Evolutionary conservation across 768 basidiomycete genomes (phyloP).

Genomic region (Boletus barrowsii): DNA sequence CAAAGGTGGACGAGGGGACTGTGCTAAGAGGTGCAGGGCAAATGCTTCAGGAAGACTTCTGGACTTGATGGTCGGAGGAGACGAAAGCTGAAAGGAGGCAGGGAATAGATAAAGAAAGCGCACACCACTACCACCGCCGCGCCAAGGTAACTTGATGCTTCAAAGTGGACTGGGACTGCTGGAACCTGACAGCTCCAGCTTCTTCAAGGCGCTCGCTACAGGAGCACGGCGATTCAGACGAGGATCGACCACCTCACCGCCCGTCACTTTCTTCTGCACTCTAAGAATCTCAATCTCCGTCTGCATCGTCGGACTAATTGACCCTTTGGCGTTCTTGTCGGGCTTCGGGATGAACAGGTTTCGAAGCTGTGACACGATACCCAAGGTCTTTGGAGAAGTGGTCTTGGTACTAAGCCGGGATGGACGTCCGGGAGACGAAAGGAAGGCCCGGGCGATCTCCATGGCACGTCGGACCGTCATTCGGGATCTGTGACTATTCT

Average conservation of each 20-base stretch:
- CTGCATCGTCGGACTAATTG: not conserved
- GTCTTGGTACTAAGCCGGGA: not conserved
- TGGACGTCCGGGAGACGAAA: not conserved
- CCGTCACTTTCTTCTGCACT: conserved; percentile 1
- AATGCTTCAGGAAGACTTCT: too few relatives aligned
- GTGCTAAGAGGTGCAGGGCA: too few relatives aligned
- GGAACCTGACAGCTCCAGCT: too few relatives aligned
- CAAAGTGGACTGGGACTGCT: too few relatives aligned
- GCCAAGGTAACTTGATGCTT: too few relatives aligned
- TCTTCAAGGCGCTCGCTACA: too few relatives aligned
- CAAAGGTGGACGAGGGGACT: too few relatives aligned
- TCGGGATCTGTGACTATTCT: not conserved
- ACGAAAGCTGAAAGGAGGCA: too few relatives aligned
- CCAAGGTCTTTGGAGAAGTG: not conserved
- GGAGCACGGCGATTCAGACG: too few relatives aligned
- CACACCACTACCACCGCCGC: too few relatives aligned
- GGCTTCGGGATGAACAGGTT: conserved; percentile 6
- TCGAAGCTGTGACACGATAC: not conserved
- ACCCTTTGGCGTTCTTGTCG: not conserved
- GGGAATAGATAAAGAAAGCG: too few relatives aligned
- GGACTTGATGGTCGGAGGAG: too few relatives aligned
- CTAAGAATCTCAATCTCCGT: conserved; percentile 9
- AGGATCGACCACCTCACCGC: not conserved
- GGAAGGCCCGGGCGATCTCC: not conserved
- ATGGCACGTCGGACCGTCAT: not conserved